phyloP scores from a whole-genome alignment of 352 stramenopile genomes.

The Pythium oligandrum region DNA sequence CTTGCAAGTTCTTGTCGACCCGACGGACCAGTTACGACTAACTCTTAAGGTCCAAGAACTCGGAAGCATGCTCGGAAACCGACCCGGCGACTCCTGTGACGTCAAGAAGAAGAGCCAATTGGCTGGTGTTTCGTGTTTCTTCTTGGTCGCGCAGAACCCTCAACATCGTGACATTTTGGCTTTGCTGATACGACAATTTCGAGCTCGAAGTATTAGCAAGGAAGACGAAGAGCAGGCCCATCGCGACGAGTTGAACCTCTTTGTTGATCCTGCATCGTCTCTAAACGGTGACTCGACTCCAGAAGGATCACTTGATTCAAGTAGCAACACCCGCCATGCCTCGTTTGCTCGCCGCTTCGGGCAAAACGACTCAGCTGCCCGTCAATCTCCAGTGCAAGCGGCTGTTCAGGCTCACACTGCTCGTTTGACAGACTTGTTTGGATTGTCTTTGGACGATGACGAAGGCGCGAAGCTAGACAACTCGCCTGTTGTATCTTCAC shows the following conservation, averaged over 20 bases:
- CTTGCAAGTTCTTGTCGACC: constrained; percentile 71
- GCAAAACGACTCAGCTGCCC: neutral
- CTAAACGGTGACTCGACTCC: neutral
- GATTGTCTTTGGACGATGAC: constrained; percentile 4
- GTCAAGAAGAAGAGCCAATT: constrained; percentile 45
- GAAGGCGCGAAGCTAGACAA: neutral
- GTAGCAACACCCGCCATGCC: neutral
- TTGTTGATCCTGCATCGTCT: constrained; percentile 57
- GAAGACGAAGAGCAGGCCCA: constrained; percentile 57
- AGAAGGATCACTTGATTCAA: neutral
- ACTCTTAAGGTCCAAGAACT: constrained; percentile 76
- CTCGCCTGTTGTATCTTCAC: too few species aligned
- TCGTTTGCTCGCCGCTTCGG: neutral
- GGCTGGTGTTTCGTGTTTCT: constrained; percentile 58
- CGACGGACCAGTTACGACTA: constrained; percentile 56
- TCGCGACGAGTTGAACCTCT: constrained; percentile 61
- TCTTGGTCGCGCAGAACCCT: constrained; percentile 68
- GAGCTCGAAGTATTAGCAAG: constrained; percentile 30
- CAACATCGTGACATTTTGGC: constrained; percentile 78
- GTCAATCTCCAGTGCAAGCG: constrained; percentile 1
- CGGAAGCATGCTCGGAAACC: constrained; percentile 62
- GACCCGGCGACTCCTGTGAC: constrained; percentile 53
- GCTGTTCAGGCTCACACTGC: neutral
- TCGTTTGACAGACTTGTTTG: constrained; percentile 19
- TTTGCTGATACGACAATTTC: constrained; percentile 70